These are phyloP conservation scores for Aphanomyces invadans DNA, from an alignment of 352 stramenopile genomes.

Conservation along the genomic window DNA sequence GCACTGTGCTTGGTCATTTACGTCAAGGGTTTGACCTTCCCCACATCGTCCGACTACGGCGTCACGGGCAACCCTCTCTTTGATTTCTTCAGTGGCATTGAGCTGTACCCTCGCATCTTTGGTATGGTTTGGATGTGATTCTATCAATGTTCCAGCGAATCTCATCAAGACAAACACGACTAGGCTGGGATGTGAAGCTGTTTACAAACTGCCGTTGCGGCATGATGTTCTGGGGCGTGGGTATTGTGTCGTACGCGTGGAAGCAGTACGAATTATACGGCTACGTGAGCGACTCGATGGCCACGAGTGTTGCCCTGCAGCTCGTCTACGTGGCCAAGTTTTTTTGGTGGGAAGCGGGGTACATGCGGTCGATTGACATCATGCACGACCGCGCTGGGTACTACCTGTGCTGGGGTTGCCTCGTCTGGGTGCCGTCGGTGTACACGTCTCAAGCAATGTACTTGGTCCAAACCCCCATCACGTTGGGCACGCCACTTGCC, in stretches of 20 bases:
- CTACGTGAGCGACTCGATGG: conserved; percentile 81
- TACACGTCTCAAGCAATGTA: conserved; percentile 95
- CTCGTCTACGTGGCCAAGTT: conserved; percentile 97
- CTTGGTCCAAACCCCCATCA: conserved; percentile 84
- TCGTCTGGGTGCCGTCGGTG: conserved; percentile 94
- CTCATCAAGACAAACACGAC: conserved; percentile 6
- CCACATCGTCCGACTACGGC: conserved; percentile 88
- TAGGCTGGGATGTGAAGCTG: conserved; percentile 94
- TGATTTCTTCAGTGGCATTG: conserved; percentile 96
- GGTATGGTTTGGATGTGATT: too few relatives aligned
- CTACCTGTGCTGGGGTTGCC: conserved; percentile 95
- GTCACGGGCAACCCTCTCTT: conserved; percentile 88
- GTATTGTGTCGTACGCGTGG: conserved; percentile 86
- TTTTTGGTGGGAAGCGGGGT: conserved; percentile 93
- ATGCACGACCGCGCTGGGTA: conserved; percentile 91
- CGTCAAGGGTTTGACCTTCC: conserved; percentile 84
- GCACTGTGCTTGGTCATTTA: conserved; percentile 88
- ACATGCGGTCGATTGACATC: conserved; percentile 98
- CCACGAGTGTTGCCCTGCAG: conserved; percentile 80
- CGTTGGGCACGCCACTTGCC: conserved; percentile 39
- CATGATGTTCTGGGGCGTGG: conserved; percentile 96
- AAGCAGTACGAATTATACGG: conserved; percentile 76
- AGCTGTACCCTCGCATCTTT: conserved; percentile 93
- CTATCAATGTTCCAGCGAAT: too few relatives aligned
- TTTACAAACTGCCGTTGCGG: conserved; percentile 96